A percentile compares a stretch with the other conserved stretches of the same genome.
These are phyloP conservation scores for Pezicula carpinea DNA, from an alignment of 2,329 filamentous ascomycete genomes.

Conservation along the genomic window DNA sequence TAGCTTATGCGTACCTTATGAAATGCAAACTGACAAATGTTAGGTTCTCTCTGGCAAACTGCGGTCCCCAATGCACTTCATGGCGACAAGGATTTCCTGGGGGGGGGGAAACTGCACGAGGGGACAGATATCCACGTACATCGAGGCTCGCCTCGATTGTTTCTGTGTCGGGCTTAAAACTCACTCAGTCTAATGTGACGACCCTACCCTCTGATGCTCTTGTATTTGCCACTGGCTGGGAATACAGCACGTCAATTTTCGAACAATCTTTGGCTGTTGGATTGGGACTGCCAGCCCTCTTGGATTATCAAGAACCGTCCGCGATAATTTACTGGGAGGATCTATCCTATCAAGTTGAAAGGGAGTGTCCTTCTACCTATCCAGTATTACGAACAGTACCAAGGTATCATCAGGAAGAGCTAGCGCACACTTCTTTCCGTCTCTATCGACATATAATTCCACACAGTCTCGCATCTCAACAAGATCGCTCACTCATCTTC, in stretches of 20 bases:
- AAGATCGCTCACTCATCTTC: conserved; percentile 9
- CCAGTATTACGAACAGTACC: conserved; percentile 7
- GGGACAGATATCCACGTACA: conserved; percentile 10
- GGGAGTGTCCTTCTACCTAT: neutral
- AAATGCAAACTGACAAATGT: neutral
- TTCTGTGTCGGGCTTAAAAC: conserved; percentile 4
- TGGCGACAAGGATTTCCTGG: conserved; percentile 9
- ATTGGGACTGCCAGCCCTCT: conserved; percentile 3
- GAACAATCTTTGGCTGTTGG: neutral
- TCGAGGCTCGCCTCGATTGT: conserved; percentile 10
- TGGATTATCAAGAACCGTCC: conserved; percentile 2
- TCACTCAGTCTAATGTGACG: conserved; percentile 3
- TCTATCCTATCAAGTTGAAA: neutral
- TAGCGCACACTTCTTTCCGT: conserved; percentile 7
- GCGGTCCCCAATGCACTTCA: conserved; percentile 7
- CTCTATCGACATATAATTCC: conserved; percentile 12
- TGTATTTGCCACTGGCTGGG: conserved; percentile 12
- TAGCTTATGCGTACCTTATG: conserved; percentile 3
- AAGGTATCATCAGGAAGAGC: neutral
- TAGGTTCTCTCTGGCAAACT: conserved; percentile 2
- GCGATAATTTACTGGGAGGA: conserved; percentile 4
- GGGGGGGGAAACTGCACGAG: conserved; percentile 5
- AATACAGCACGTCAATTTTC: conserved; percentile 4
- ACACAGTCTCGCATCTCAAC: conserved; percentile 5
- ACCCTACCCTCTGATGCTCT: conserved; percentile 4